Base-by-base conservation (phyloP, 1,284 basidiomycete genomes). In the Tremellales sp. region DNA sequence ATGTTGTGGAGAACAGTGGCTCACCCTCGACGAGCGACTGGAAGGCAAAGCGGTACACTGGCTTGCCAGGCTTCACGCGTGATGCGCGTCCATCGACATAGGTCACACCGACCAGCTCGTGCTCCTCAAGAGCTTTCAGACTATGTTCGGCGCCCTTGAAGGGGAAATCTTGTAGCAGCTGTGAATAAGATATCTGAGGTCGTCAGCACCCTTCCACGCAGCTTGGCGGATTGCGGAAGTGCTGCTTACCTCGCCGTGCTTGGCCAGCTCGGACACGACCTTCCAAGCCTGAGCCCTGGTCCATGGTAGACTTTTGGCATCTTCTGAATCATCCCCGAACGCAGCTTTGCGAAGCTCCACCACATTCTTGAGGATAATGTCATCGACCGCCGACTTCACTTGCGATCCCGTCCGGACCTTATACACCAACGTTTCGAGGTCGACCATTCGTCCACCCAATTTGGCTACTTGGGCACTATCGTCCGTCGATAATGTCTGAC, bases 101-200 rank as follows among this genome's bases (percentile, higher is more conserved):
- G 7, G 78, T 79, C 42, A 98, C 86, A 1, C 83, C 78, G 55
- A 97, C 89, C 45, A 97, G 72, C 60, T 97, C 93, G 4, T 87
- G 85, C 59, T 89, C 86, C 67, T 97, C 94, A 81, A 98, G 84
- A 23, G 81, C 82, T 56, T 89, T 82, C 54, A 98, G 69, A 4
- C 88, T 79, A 12, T 77, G 75, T 66, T 97, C 92, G 61, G 92
- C 85, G 17, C 87, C 89, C 70, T 92, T 96, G 83, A 96, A 97
- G 1, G 89, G 89, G 67, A 86, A 87, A 46, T 89, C 85, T 50
- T 87, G 74, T 47, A 98, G 76, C 8, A 89, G 77, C 35, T 90
- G 83, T 52, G 90, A 83, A 70, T 97, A 97, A 10, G 86, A 79
- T 13, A 87, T 74, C 88, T 89, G n/a, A 46, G 6, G 13, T 35